A percentile compares a stretch with the other conserved stretches of the same genome.
Conservation (phyloP, 257 asterid genomes). For the Fraxinus pennsylvanica region DNA sequence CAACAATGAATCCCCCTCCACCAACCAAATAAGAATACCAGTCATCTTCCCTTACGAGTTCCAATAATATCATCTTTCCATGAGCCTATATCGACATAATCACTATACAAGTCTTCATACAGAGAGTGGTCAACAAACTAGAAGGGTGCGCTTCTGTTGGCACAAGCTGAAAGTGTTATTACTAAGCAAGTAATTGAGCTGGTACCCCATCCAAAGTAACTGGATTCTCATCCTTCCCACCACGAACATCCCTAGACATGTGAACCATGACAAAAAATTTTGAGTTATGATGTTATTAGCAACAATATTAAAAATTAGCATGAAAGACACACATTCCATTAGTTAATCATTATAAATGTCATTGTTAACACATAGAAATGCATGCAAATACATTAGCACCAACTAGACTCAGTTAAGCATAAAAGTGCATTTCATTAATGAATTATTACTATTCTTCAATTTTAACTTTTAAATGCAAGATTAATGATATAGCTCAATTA, state of each 20-base stretch:
- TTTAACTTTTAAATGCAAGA: background rate
- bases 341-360: background rate
- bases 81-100: background rate
- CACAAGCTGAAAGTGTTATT: background rate
- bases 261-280: too few species aligned
- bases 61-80: background rate
- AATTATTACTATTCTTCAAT: background rate
- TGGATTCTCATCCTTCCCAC: background rate
- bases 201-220: background rate
- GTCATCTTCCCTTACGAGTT: background rate
- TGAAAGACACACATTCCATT: background rate
- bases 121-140: background rate
- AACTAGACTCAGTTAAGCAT: background rate
- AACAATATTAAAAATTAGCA: background rate
- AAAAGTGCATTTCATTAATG: background rate
- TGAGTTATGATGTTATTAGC: too few species aligned
- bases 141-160: background rate
- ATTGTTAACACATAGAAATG: background rate
- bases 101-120: background rate
- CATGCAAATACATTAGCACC: background rate
- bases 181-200: background rate
- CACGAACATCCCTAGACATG: too few species aligned
- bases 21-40: background rate
- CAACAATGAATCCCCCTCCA: background rate
- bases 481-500: background rate